Base-by-base conservation (phyloP, 495 filamentous ascomycete species). In the Hyaloscypha bicolor region DNA sequence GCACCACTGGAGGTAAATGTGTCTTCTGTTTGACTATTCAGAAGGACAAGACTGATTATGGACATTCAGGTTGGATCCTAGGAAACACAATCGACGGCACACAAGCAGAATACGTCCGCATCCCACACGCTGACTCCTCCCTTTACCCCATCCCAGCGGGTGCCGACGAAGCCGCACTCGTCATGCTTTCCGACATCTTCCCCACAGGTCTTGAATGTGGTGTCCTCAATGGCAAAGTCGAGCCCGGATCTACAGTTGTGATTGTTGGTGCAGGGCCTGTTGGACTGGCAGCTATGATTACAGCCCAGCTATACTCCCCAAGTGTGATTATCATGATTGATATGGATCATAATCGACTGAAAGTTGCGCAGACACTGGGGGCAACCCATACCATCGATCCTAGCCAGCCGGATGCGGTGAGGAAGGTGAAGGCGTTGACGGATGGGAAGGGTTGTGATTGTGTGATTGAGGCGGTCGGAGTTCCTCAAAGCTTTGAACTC, bases 391-490 rank as follows among this genome's bases (percentile, higher is more conserved):
- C 75, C 9, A 73, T 80, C 39, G 73, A 78, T 31, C 73, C 72
- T 1, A 69, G 63, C 19, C 63, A 69, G 9, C 63, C 68, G 4
- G 69, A 76, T 21, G 75, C 76, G 1, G 71, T 75, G 52, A 72
- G 76, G 48, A 32, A 70, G 11, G 75, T 82, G 5, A 74, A 75
- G 55, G 71, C 70, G 3, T 62, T 82, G 31, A 84, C 80, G 0
- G 78, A 78, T 6, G 79, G 78, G 3, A 76, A 77, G 48, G 82
- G 81, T 1, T 83, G 79, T 61, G 83, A 87, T 68, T 74, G 79
- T 33, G 82, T 87, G 29, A 82, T 87, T 60, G 85, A 87, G 70
- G 82, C 80, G 6, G 85, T 86, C 6, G 85, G 85, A 3, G 71
- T 81, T 21, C 79, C 79, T 6, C 77, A 76, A 19, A 82, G 78